Evolutionary conservation across 768 basidiomycete genomes (phyloP).

Genomic region (Tylopilus sp.): DNA sequence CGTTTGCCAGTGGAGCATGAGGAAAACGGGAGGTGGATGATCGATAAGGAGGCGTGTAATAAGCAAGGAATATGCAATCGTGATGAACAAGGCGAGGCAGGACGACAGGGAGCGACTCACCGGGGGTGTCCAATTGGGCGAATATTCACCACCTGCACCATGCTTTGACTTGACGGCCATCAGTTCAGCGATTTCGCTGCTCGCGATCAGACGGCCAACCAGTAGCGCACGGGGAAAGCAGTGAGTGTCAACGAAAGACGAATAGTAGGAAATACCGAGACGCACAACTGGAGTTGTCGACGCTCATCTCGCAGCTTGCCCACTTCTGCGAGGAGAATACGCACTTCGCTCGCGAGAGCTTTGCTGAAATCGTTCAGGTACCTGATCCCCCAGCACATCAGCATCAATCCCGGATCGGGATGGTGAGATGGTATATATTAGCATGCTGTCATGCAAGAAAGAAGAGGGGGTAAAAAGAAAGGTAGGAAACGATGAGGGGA

Average conservation of each 20-base stretch:
- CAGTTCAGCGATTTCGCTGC: conserved; percentile 79
- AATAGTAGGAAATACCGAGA: conserved; percentile 1
- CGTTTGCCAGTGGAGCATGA: neutral
- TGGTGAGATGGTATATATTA: conserved; percentile 4
- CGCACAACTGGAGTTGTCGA: conserved; percentile 53
- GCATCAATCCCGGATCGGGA: neutral
- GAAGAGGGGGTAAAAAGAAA: neutral
- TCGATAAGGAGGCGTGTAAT: neutral
- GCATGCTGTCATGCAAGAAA: neutral
- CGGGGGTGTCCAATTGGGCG: conserved; percentile 68
- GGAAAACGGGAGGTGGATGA: neutral
- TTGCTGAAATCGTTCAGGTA: conserved; percentile 63
- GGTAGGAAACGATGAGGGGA: neutral
- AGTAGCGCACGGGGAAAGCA: too few relatives aligned
- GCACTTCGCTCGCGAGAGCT: conserved; percentile 58
- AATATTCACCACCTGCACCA: conserved; percentile 74
- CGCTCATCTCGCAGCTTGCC: conserved; percentile 60
- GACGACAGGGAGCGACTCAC: conserved; percentile 32
- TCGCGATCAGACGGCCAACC: neutral
- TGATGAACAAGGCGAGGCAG: neutral
- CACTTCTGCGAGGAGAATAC: conserved; percentile 57
- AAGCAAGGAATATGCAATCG: neutral
- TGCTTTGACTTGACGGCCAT: conserved; percentile 83
- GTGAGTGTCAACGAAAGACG: neutral
- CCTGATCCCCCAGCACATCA: conserved; percentile 23